phyloP scores from a whole-genome alignment of 306 rosid species.

The Crotalaria pallida region DNA sequence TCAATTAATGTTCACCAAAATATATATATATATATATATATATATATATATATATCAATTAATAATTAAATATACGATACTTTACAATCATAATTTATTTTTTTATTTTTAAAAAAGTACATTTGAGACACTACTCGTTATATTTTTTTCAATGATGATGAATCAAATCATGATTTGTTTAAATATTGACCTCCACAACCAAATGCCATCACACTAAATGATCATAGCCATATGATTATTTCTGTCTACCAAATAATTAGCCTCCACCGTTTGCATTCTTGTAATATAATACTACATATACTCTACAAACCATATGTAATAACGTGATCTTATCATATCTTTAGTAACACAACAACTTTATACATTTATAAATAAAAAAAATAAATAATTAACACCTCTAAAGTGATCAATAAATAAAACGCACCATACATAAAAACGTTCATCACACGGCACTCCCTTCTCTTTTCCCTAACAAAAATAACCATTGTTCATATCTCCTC shows the following conservation, averaged over 20 bases:
- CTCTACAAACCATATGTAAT: background rate
- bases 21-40: too few relatives aligned
- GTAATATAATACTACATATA: too few relatives aligned
- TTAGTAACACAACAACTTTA: background rate
- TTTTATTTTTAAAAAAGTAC: too few relatives aligned
- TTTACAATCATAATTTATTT: too few relatives aligned
- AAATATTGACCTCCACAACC: background rate
- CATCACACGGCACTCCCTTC: background rate
- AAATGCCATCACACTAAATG: background rate
- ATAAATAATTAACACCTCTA: background rate
- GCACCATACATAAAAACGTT: background rate
- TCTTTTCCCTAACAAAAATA: background rate
- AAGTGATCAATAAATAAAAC: background rate
- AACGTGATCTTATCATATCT: conserved; percentile 21
- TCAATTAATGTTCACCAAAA: too few relatives aligned
- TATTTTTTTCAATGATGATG: too few relatives aligned
- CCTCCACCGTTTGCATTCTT: too few relatives aligned
- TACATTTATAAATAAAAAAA: background rate
- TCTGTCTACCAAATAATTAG: too few relatives aligned
- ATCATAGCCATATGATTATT: too few relatives aligned
- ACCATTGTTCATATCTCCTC: background rate
- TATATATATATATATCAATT: too few relatives aligned
- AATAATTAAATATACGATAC: too few relatives aligned
- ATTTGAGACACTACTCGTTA: too few relatives aligned
- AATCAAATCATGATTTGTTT: background rate